phyloP scores from a whole-genome alignment of 768 basidiomycete genomes.

The Phlebiopsis gigantea region DNA sequence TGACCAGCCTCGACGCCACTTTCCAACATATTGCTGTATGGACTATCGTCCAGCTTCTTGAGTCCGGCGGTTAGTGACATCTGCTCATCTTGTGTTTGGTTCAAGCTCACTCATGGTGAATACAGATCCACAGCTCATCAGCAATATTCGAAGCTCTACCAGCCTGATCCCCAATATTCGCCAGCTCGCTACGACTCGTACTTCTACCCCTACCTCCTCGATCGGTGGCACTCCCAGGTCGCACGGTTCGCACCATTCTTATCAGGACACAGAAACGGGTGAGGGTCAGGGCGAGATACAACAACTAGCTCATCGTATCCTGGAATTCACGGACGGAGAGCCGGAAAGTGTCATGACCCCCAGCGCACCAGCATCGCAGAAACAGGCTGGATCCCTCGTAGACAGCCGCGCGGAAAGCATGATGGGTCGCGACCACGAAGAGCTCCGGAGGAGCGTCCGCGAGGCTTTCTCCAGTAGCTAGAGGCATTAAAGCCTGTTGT shows the following conservation, averaged over 20 bases:
- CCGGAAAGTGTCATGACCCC: conserved; percentile 53
- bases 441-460: conserved; percentile 74
- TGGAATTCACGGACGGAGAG: conserved; percentile 82
- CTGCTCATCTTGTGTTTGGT: neutral
- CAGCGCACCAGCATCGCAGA: conserved; percentile 59
- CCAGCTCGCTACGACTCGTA: conserved; percentile 67
- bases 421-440: conserved; percentile 62
- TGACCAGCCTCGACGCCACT: conserved; percentile 89
- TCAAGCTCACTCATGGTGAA: neutral
- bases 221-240: conserved; percentile 65
- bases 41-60: conserved; percentile 96
- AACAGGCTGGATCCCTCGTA: conserved; percentile 65
- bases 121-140: conserved; percentile 81
- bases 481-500: conserved; percentile 23
- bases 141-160: conserved; percentile 82
- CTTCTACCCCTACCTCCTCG: conserved; percentile 67
- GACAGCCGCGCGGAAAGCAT: conserved; percentile 45
- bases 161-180: conserved; percentile 84
- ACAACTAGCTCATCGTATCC: conserved; percentile 73
- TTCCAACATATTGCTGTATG: conserved; percentile 99
- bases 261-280: conserved; percentile 77
- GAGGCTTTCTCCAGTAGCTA: conserved; percentile 75
- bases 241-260: conserved; percentile 67
- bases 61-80: conserved; percentile 71
- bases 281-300: conserved; percentile 93